phyloP scores from a whole-genome alignment of 2,329 filamentous ascomycete species.

The Xylaria sp. region DNA sequence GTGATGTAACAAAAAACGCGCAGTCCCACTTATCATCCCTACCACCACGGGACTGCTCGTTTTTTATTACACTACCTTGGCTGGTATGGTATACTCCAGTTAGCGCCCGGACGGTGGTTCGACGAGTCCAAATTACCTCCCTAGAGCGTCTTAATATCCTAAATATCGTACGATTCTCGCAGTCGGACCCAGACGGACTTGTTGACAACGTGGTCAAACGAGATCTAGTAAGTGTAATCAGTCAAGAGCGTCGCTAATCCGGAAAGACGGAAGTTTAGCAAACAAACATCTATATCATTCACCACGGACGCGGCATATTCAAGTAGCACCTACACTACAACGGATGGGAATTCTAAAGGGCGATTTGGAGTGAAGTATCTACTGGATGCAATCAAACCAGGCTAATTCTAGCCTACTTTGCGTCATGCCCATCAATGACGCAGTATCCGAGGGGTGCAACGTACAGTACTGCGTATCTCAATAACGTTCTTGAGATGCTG shows the following conservation, averaged over 20 bases:
- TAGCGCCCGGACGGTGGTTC: not conserved
- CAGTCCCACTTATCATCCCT: too few relatives aligned
- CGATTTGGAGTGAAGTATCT: not conserved
- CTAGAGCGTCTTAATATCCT: not conserved
- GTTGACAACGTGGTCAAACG: not conserved
- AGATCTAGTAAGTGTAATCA: not conserved
- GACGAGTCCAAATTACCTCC: not conserved
- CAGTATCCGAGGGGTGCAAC: slow-evolving; percentile 7
- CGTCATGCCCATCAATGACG: slow-evolving; percentile 30
- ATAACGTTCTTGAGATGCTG: not conserved
- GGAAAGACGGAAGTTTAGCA: not conserved
- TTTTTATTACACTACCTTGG: too few relatives aligned
- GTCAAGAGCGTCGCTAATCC: not conserved
- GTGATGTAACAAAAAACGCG: too few relatives aligned
- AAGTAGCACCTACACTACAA: too few relatives aligned
- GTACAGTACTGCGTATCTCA: too few relatives aligned
- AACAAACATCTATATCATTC: not conserved
- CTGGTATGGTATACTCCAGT: not conserved
- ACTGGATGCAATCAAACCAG: not conserved
- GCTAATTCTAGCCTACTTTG: not conserved
- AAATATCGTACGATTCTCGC: slow-evolving; percentile 18
- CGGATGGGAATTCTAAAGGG: not conserved
- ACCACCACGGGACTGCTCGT: too few relatives aligned
- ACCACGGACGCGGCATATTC: not conserved
- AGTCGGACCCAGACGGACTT: not conserved